Evolutionary conservation across 192 early-diverging fungal genomes (phyloP).

Genomic region (Backusella luteola): DNA sequence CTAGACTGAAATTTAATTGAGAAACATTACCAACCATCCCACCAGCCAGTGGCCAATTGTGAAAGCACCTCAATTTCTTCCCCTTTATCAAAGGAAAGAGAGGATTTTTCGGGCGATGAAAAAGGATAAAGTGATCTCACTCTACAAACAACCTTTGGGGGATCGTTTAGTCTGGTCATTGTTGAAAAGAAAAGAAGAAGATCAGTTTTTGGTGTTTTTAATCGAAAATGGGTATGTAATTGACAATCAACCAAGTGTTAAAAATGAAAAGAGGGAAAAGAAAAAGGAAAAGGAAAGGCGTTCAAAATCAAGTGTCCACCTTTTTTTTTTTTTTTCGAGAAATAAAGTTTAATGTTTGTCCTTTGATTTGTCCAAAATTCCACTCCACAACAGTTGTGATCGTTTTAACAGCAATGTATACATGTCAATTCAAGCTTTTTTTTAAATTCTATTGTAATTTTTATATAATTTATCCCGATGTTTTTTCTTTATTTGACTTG

Average conservation of each 20-base stretch:
- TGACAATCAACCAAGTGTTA: neutral
- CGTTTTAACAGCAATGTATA: neutral
- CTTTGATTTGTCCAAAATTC: constrained; percentile 11
- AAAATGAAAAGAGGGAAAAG: constrained; percentile 4
- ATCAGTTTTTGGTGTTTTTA: neutral
- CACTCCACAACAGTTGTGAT: neutral
- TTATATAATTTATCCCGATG: neutral
- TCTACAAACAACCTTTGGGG: constrained; percentile 34
- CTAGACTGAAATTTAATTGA: neutral
- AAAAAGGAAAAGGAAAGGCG: constrained; percentile 7
- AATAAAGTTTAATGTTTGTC: neutral
- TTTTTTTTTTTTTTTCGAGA: constrained; percentile 5
- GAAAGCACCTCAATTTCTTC: constrained; percentile 90
- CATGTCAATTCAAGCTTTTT: neutral
- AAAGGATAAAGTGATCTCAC: constrained; percentile 87
- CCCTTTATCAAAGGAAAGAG: constrained; percentile 78
- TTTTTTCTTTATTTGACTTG: neutral
- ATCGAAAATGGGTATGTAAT: neutral
- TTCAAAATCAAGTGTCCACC: neutral
- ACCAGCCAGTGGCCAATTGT: constrained; percentile 93
- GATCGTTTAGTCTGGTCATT: neutral
- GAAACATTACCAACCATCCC: constrained; percentile 74
- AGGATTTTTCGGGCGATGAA: constrained; percentile 70
- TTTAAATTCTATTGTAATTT: neutral
- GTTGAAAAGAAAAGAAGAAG: neutral